Conservation (phyloP, 768 basidiomycete species). For the Dioszegia crocea region DNA sequence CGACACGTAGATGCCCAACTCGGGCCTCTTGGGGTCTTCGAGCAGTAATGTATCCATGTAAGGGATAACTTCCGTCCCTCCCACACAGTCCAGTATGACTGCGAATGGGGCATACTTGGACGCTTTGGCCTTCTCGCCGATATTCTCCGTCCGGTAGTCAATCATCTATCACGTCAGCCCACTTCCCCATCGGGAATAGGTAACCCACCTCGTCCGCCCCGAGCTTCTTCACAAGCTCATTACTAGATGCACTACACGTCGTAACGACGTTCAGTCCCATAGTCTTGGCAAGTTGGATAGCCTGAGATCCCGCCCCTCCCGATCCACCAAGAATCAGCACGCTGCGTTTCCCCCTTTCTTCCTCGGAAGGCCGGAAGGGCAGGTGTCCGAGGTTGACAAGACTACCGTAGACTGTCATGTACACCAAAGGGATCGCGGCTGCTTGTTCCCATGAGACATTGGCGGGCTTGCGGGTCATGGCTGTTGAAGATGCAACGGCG, state of each 20-base stretch:
- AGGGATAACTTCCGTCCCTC: conserved; percentile 69
- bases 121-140: conserved; percentile 53
- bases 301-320: conserved; percentile 63
- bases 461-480: conserved; percentile 54
- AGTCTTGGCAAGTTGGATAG: conserved; percentile 69
- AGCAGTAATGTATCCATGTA: conserved; percentile 69
- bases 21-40: conserved; percentile 56
- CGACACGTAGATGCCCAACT: conserved; percentile 31
- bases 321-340: conserved; percentile 71
- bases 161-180: conserved; percentile 18
- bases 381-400: conserved; percentile 51
- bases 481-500: conserved; percentile 3
- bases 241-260: conserved; percentile 62
- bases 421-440: conserved; percentile 60
- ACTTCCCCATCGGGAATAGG: too few relatives aligned
- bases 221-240: conserved; percentile 57
- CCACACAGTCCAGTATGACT: conserved; percentile 58
- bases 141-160: conserved; percentile 26
- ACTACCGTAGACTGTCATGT: conserved; percentile 59
- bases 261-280: conserved; percentile 60
- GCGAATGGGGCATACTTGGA: conserved; percentile 62
- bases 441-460: conserved; percentile 60
- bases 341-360: conserved; percentile 57
- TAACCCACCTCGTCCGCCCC: conserved; percentile 64
- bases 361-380: conserved; percentile 16